Evolutionary conservation across 208 protist species (phyloP), one percentile per base, ranked within the genome.

Genomic region (Angomonas deanei): DNA sequence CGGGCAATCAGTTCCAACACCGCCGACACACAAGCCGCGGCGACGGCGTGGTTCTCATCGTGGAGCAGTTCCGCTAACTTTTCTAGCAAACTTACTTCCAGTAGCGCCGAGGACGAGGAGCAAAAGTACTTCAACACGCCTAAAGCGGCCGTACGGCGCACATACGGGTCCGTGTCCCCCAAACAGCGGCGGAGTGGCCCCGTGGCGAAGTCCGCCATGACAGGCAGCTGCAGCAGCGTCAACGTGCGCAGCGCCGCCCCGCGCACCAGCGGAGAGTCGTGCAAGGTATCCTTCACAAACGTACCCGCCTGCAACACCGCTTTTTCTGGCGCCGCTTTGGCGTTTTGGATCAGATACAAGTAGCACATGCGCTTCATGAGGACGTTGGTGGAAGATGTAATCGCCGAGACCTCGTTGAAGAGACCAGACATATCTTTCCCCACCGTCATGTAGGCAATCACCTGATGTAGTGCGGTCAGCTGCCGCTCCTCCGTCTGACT

Each of bases 321-420:
- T 39, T 97, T 82, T 62, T 99, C 97, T 36, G 98, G 98, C 66
- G 99, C 90, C 24, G 77, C 80, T 53, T 96, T 93, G 52, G 98
- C 97, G 73, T 99, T 99, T 66, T 99, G 98, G 66, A 98, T 97
- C 10, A 99, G 70, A 65, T 99, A 99, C 24, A 99, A 74, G 76
- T 99, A 99, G 0, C 98, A 94, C 2, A 99, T 84, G 50, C 99
- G 99, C 82, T 99, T 99, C 8, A 99, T 76, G 42, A 98, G 96
- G 6, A 99, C 66, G 74, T 99, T 94, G 8, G 73, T 78, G 3
- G 97, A 98, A 42, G 96, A 89, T 39, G 98, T 97, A 54, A 96
- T 88, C 27, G 97, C 93, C 23, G 98, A 59, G 8, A 99, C 96
- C 56, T 99, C 96, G 34, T 87, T 82, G 61, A 98, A 98, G 19